Evolutionary conservation across 2,329 filamentous ascomycete genomes (phyloP).

Genomic region (Bisporella sp.): DNA sequence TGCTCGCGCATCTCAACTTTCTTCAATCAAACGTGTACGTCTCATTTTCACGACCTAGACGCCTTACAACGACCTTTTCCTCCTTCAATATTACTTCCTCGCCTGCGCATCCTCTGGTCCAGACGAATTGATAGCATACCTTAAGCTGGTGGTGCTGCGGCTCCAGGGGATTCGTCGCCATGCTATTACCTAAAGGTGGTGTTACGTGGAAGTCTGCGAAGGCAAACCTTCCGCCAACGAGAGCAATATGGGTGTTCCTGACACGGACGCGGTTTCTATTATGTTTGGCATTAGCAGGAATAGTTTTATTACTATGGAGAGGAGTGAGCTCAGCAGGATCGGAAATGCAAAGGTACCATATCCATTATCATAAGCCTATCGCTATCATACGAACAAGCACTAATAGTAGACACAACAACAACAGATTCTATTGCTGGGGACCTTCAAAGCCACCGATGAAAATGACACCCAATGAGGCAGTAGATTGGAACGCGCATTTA

Average conservation of each 20-base stretch:
- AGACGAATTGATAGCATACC: conserved; percentile 21
- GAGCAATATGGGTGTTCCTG: conserved; percentile 63
- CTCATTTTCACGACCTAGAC: conserved; percentile 14
- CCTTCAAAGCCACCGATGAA: conserved; percentile 93
- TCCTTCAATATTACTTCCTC: background rate
- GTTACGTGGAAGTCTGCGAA: conserved; percentile 89
- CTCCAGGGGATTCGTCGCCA: conserved; percentile 42
- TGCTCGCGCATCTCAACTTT: conserved; percentile 5
- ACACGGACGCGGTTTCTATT: conserved; percentile 74
- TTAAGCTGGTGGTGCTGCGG: conserved; percentile 32
- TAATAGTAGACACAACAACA: conserved; percentile 12
- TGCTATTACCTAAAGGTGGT: conserved; percentile 88
- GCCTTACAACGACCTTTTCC: conserved; percentile 2
- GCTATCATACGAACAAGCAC: background rate
- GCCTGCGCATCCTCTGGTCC: background rate
- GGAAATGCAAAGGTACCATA: conserved; percentile 77
- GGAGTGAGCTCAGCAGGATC: conserved; percentile 72
- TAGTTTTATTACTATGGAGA: conserved; percentile 80
- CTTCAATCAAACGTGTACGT: background rate
- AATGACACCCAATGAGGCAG: conserved; percentile 87
- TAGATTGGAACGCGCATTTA: conserved; percentile 80
- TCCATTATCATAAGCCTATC: conserved; percentile 4
- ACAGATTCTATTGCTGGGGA: conserved; percentile 95
- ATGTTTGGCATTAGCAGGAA: conserved; percentile 60
- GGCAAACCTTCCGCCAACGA: conserved; percentile 68